Conservation (phyloP, 2,329 filamentous ascomycete species). For the Ascochyta clinopodiicola region DNA sequence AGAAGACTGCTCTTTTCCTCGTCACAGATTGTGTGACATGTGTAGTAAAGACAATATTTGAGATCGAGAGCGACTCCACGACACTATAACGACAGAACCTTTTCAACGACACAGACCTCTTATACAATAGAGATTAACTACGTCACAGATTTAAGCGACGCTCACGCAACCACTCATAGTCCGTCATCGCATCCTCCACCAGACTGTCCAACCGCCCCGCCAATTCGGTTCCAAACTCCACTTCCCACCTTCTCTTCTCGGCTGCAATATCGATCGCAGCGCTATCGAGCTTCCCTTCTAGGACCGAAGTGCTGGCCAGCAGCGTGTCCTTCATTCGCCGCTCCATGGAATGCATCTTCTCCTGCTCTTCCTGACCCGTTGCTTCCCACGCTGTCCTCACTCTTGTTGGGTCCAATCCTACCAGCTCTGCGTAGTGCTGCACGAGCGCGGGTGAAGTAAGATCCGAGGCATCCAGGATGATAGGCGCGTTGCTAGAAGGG, state of each 20-base stretch:
- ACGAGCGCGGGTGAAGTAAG: slow-evolving; percentile 16
- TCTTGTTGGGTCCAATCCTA: slow-evolving; percentile 18
- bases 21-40: too few relatives aligned
- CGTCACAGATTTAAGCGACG: slow-evolving; percentile 9
- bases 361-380: slow-evolving; percentile 12
- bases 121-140: too few relatives aligned
- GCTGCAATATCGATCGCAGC: slow-evolving; percentile 6
- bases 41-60: too few relatives aligned
- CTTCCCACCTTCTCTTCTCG: slow-evolving; percentile 21
- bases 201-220: slow-evolving; percentile 14
- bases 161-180: slow-evolving; percentile 27
- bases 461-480: slow-evolving; percentile 30
- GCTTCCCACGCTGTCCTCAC: slow-evolving; percentile 23
- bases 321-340: slow-evolving; percentile 31
- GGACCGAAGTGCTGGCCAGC: slow-evolving; percentile 22
- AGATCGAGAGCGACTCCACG: too few relatives aligned
- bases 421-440: slow-evolving; percentile 21
- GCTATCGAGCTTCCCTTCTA: slow-evolving; percentile 16
- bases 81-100: too few relatives aligned
- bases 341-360: slow-evolving; percentile 5
- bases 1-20: too few relatives aligned
- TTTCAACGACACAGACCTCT: too few relatives aligned
- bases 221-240: slow-evolving; percentile 29
- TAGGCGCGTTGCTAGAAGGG: background rate
- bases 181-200: slow-evolving; percentile 18